A percentile compares a stretch with the other conserved stretches of the same genome.
Conservation (phyloP, 257 asterid species). For the Galeopsis tetrahit region DNA sequence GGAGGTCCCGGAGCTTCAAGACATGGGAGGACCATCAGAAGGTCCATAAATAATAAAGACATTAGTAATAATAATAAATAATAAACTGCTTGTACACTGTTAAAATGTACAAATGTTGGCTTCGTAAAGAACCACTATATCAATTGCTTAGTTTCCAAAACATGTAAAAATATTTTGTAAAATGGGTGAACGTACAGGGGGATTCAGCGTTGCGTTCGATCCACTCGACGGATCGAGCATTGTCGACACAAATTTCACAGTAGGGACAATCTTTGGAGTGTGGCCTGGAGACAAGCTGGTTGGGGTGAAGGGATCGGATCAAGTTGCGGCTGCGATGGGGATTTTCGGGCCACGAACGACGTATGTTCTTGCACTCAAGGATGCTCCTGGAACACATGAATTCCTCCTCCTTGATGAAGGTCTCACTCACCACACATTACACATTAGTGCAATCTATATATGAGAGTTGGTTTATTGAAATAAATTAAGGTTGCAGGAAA, state of each 20-base stretch:
- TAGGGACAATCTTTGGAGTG: conserved; percentile 94
- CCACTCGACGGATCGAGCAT: conserved; percentile 98
- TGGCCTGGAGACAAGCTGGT: conserved; percentile 98
- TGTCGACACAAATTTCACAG: conserved; percentile 96
- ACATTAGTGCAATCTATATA: no score
- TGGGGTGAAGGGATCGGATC: conserved; percentile 82
- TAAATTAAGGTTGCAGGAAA: conserved; percentile 52
- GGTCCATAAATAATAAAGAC: conserved; percentile 43
- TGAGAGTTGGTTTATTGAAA: no score
- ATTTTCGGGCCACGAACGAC: conserved; percentile 95
- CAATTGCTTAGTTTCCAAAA: no score
- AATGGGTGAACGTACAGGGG: conserved; percentile 54
- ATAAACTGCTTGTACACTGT: no score
- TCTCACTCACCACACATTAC: neutral
- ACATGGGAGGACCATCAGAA: conserved; percentile 95
- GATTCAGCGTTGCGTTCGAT: conserved; percentile 96
- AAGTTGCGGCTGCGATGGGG: conserved; percentile 99
- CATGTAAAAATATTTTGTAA: no score
- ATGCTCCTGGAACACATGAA: conserved; percentile 89
- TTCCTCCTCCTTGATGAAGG: conserved; percentile 98
- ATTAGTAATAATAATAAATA: no score
- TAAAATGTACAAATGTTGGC: no score
- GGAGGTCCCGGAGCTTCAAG: conserved; percentile 96
- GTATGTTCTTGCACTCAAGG: conserved; percentile 92
- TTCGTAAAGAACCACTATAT: no score